Conservation (phyloP, 2,329 filamentous ascomycete species). For the Neurospora sp. region DNA sequence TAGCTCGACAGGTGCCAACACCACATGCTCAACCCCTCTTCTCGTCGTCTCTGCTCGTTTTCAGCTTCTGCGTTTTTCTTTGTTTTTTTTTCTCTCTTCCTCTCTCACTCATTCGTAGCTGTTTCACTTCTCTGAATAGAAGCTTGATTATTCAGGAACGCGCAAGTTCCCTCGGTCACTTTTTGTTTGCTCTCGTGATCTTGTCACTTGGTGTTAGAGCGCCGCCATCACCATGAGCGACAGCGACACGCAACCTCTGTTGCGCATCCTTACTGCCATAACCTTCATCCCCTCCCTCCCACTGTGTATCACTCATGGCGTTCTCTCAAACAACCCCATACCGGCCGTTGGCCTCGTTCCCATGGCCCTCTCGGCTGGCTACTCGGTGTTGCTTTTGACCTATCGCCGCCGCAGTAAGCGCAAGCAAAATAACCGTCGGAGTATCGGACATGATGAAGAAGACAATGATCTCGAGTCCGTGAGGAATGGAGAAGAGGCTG, state of each 20-base stretch:
- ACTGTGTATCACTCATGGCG: constrained; percentile 28
- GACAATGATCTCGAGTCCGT: not conserved
- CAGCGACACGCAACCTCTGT: constrained; percentile 4
- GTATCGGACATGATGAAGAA: not conserved
- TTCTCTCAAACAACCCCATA: constrained; percentile 23
- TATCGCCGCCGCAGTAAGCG: constrained; percentile 4
- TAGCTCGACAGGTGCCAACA: not conserved
- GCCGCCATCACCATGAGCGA: not conserved
- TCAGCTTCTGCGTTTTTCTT: not conserved
- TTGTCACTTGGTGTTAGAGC: not conserved
- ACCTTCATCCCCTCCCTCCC: constrained; percentile 30
- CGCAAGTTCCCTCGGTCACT: not conserved
- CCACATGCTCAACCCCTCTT: not conserved
- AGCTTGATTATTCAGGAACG: not conserved
- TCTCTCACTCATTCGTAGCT: not conserved
- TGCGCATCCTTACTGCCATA: constrained; percentile 26
- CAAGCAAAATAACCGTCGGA: not conserved
- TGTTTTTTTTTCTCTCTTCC: not conserved
- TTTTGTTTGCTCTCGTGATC: constrained; percentile 10
- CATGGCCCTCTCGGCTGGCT: constrained; percentile 25
- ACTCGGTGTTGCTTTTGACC: constrained; percentile 18
- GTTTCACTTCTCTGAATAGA: not conserved
- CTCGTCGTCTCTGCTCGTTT: not conserved
- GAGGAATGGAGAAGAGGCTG: not conserved
- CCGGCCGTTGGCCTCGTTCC: constrained; percentile 31